These are phyloP conservation scores for Rubroshorea leprosula DNA, from an alignment of 345 rosid species.

Conservation along the genomic window DNA sequence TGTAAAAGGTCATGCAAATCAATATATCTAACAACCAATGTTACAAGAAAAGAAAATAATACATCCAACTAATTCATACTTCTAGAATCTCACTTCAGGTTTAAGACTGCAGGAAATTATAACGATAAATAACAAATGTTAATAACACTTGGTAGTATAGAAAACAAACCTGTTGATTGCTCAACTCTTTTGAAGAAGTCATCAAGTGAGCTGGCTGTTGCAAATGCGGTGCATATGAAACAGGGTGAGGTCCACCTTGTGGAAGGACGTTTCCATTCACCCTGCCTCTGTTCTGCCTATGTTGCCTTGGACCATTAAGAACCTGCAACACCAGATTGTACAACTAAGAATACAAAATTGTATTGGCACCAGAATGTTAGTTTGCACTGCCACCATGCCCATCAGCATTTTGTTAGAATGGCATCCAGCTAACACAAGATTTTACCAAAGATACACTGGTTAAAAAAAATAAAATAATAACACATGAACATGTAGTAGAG, in stretches of 20 bases:
- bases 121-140: too few relatives aligned
- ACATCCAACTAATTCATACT: too few relatives aligned
- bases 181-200: slow-evolving; percentile 40
- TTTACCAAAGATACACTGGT: background rate
- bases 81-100: background rate
- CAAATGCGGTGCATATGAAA: slow-evolving; percentile 35
- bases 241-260: slow-evolving; percentile 30
- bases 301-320: slow-evolving; percentile 37
- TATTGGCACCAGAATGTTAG: background rate
- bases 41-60: too few relatives aligned
- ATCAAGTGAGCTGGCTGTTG: slow-evolving; percentile 35
- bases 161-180: slow-evolving; percentile 44
- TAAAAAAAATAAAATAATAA: too few relatives aligned
- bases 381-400: background rate
- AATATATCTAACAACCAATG: too few relatives aligned
- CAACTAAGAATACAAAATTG: background rate
- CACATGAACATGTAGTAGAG: background rate
- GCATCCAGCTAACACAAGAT: background rate
- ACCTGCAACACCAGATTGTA: slow-evolving; percentile 26
- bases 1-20: too few relatives aligned
- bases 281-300: slow-evolving; percentile 44
- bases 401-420: background rate
- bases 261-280: slow-evolving; percentile 35
- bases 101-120: background rate
- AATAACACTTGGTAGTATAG: background rate